These are phyloP conservation scores for Lentinula detonsa DNA, from an alignment of 768 basidiomycete species.

Conservation along the genomic window DNA sequence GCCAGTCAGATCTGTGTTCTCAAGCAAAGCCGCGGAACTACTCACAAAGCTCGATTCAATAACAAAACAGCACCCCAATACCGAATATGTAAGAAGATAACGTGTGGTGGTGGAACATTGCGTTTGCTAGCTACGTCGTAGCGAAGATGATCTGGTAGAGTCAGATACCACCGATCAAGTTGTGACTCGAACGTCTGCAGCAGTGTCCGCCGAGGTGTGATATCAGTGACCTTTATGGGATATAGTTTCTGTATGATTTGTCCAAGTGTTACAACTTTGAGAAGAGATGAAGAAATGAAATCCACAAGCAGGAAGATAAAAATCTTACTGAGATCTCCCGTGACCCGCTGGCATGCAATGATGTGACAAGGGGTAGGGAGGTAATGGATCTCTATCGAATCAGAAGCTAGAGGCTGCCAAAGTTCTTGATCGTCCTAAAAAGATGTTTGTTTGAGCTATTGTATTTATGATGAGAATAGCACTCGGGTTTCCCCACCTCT, in stretches of 20 bases:
- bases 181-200: slow-evolving; percentile 55
- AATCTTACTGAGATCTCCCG: slow-evolving; percentile 52
- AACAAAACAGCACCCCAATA: slow-evolving; percentile 75
- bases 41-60: slow-evolving; percentile 77
- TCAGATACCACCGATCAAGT: slow-evolving; percentile 70
- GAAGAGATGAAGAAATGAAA: background rate
- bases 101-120: slow-evolving; percentile 51
- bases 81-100: slow-evolving; percentile 64
- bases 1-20: background rate
- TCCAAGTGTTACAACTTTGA: slow-evolving; percentile 58
- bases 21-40: slow-evolving; percentile 9
- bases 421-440: slow-evolving; percentile 48
- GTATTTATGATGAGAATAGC: background rate
- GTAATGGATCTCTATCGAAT: slow-evolving; percentile 34
- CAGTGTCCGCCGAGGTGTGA: slow-evolving; percentile 39
- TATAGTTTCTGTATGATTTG: slow-evolving; percentile 64
- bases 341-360: slow-evolving; percentile 51
- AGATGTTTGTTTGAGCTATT: background rate
- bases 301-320: slow-evolving; percentile 3
- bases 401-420: slow-evolving; percentile 44
- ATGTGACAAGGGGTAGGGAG: slow-evolving; percentile 39
- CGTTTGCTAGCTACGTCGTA: slow-evolving; percentile 53
- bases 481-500: slow-evolving; percentile 29
- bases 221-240: slow-evolving; percentile 51
- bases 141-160: slow-evolving; percentile 57